Evolutionary conservation across 176 grass and related monocot genomes (phyloP).

Genomic region (Triticum aestivum): IWGSC_CS_RefSeq_v2.1 NC_057813.1:468212053-468212552

Average conservation of each 20-base stretch:
- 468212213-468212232: not conserved
- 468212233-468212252: not conserved
- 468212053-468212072: not conserved
- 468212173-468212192: not conserved
- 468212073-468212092: not conserved
- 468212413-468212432: not conserved
- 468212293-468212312: not conserved
- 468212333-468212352: not conserved
- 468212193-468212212: not conserved
- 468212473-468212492: too few species aligned
- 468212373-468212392: not conserved
- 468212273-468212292: not conserved
- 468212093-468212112: not conserved
- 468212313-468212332: not conserved
- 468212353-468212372: not conserved
- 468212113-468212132: not conserved
- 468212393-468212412: not conserved
- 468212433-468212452: too few species aligned
- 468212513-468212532: too few species aligned
- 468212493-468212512: too few species aligned
- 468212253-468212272: not conserved
- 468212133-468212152: not conserved
- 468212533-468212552: not conserved
- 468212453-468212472: too few species aligned
- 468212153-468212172: not conserved